Evolutionary conservation across 768 basidiomycete genomes (phyloP).

Genomic region (Favolaschia claudopus): DNA sequence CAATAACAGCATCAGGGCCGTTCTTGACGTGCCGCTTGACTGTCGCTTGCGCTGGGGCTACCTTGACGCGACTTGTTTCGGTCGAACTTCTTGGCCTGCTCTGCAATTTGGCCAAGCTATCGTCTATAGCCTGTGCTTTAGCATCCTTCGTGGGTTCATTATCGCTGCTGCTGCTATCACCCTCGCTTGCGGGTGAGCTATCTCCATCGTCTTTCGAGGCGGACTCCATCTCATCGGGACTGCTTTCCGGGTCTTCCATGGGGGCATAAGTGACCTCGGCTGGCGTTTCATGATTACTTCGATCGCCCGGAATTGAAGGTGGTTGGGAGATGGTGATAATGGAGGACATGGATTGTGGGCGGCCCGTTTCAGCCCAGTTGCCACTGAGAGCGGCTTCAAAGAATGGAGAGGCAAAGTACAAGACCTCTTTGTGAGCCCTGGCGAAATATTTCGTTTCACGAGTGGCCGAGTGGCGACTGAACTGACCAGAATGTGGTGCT

Average conservation of each 20-base stretch:
- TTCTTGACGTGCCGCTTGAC: slow-evolving; percentile 52
- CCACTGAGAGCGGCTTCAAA: slow-evolving; percentile 92
- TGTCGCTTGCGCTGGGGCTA: slow-evolving; percentile 45
- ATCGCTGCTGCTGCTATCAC: slow-evolving; percentile 20
- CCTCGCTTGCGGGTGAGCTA: slow-evolving; percentile 32
- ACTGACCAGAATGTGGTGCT: slow-evolving; percentile 89
- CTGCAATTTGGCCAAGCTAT: slow-evolving; percentile 70
- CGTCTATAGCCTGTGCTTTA: slow-evolving; percentile 52
- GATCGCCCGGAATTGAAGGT: slow-evolving; percentile 62
- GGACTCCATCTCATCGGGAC: slow-evolving; percentile 51
- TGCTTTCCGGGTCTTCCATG: slow-evolving; percentile 57
- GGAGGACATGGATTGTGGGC: slow-evolving; percentile 81
- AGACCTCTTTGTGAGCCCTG: slow-evolving; percentile 91
- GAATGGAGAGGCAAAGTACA: slow-evolving; percentile 94
- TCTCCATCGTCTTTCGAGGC: slow-evolving; percentile 44
- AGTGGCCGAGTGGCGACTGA: slow-evolving; percentile 9
- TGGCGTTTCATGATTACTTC: slow-evolving; percentile 46
- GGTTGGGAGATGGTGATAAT: slow-evolving; percentile 86
- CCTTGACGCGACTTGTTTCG: slow-evolving; percentile 26
- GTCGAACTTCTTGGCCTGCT: slow-evolving; percentile 12
- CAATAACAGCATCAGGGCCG: slow-evolving; percentile 83
- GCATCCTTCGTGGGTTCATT: slow-evolving; percentile 27
- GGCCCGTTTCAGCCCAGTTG: slow-evolving; percentile 90
- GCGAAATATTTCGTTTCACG: not conserved
- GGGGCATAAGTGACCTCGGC: slow-evolving; percentile 70